Base-by-base conservation (phyloP, 768 basidiomycete species). In the Pulveroboletus sp. region DNA sequence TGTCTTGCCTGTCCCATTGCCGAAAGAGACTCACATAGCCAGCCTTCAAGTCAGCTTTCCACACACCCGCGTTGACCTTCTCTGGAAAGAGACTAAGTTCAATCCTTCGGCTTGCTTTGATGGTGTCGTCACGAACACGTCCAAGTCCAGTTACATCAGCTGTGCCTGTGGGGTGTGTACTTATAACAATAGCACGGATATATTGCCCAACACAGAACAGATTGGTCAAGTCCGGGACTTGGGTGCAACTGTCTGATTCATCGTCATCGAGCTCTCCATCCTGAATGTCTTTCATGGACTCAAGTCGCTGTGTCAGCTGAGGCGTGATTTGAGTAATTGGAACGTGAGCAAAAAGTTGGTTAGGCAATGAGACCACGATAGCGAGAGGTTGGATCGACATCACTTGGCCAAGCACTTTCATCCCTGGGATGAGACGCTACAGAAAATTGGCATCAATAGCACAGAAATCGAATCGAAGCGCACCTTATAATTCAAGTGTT, bases 401-500 rank as follows among this genome's bases (percentile, higher is more conserved):
- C 45, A 99, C 79, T 71, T 93, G 88, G n/a, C 84, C 86, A 32
- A 98, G 73, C 18, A 97, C 77, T 63, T 85, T 92, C 79, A 92
- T 93, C 33, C 93, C 94, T 32, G 83, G 72, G 39, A 75, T 70
- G 11, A 96, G 72, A 57, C 92, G 82, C 91, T 94, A 59, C 47
- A 24, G 9, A 7, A 32, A 17, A 50, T 68, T 42, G 39, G 45
- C 32, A 47, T 43, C 36, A 30, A 43, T 15, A 30, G 4, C 31
- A 30, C 40, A 14, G 44, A 51, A 10, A 35, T 45, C 33, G 17
- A 36, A 11, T 28, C 9, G 28, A 33, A 51, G 30, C 58, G 66
- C 49, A 89, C 92, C 74, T 94, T 96, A 75, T 96, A 95, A 62
- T 93, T 96, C 35, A 96, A 74, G 67, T 93, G 89, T 62, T 97